phyloP scores from a whole-genome alignment of 371 early-diverging fungal species.

The Lichtheimia hyalospora region DNA sequence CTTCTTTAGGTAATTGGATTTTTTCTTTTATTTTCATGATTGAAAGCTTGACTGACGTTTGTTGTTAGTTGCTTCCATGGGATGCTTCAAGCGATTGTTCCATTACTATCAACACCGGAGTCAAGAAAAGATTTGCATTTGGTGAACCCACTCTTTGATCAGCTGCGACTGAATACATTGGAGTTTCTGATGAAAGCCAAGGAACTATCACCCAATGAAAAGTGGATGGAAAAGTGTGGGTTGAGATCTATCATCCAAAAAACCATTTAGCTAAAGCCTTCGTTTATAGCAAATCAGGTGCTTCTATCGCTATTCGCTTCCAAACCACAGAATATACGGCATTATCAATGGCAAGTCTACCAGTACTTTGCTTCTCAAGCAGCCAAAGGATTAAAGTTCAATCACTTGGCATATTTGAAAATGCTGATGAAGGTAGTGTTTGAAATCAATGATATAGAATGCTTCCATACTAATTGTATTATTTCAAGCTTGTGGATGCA shows the following conservation, averaged over 20 bases:
- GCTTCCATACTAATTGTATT: conserved; percentile 16
- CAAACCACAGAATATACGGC: not conserved
- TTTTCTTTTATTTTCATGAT: not conserved
- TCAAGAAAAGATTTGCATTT: conserved; percentile 1
- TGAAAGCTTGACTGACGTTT: not conserved
- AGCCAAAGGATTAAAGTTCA: not conserved
- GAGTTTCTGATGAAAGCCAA: conserved; percentile 18
- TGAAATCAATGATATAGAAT: conserved; percentile 22
- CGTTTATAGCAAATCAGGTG: conserved; percentile 14
- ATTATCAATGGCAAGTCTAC: conserved; percentile 28
- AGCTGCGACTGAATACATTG: conserved; percentile 22
- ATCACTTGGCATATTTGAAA: conserved; percentile 9
- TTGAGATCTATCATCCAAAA: not conserved
- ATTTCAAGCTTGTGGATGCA: conserved; percentile 24
- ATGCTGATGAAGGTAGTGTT: conserved; percentile 23
- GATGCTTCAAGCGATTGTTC: conserved; percentile 18
- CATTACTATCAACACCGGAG: conserved; percentile 12
- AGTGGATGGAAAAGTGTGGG: conserved; percentile 32
- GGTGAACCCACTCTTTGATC: conserved; percentile 16
- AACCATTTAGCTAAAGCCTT: not conserved
- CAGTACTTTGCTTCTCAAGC: conserved; percentile 12
- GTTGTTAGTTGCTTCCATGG: conserved; percentile 22
- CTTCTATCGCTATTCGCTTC: conserved; percentile 8
- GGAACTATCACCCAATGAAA: conserved; percentile 3
- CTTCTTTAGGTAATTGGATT: conserved; percentile 21